phyloP scores from a whole-genome alignment of 2,329 filamentous ascomycete species.

The Didymosphaeria variabile region DNA sequence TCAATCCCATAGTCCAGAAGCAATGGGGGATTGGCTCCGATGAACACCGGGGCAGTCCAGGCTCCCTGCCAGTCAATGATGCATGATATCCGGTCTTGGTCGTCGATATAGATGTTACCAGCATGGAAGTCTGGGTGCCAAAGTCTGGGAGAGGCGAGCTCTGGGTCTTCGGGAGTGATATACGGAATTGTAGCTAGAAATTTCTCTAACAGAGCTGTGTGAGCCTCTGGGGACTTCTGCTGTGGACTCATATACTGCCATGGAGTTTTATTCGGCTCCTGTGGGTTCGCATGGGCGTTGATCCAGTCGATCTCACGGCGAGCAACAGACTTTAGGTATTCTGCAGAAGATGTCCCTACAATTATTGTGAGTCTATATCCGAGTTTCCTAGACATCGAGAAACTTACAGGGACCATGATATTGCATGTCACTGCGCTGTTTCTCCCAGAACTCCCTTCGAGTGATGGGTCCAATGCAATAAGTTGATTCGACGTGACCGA shows the following conservation, averaged over 20 bases:
- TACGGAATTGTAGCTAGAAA: conserved; percentile 33
- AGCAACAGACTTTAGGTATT: conserved; percentile 41
- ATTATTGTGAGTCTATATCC: conserved; percentile 10
- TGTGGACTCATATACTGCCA: conserved; percentile 47
- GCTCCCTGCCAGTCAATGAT: conserved; percentile 43
- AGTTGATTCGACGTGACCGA: conserved; percentile 23
- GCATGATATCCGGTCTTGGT: conserved; percentile 32
- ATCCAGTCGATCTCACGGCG: conserved; percentile 47
- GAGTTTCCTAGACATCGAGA: conserved; percentile 15
- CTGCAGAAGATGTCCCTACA: conserved; percentile 33
- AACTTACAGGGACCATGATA: conserved; percentile 36
- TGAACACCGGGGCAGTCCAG: conserved; percentile 22
- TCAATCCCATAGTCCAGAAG: conserved; percentile 37
- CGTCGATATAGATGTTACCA: conserved; percentile 39
- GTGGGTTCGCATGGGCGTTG: conserved; percentile 32
- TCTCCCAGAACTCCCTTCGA: conserved; percentile 35
- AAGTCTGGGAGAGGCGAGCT: conserved; percentile 34
- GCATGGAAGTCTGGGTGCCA: conserved; percentile 42
- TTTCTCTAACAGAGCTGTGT: conserved; percentile 30
- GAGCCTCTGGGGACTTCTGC: conserved; percentile 30
- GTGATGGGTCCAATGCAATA: conserved; percentile 37
- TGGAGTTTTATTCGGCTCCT: conserved; percentile 32
- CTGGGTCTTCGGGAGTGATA: conserved; percentile 34
- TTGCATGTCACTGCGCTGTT: conserved; percentile 33
- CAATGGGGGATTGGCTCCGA: conserved; percentile 35